A percentile compares a stretch with the other conserved stretches of the same genome.
These are phyloP conservation scores for Monilinia fructicola DNA, from an alignment of 2,329 filamentous ascomycete genomes.

Conservation along the genomic window DNA sequence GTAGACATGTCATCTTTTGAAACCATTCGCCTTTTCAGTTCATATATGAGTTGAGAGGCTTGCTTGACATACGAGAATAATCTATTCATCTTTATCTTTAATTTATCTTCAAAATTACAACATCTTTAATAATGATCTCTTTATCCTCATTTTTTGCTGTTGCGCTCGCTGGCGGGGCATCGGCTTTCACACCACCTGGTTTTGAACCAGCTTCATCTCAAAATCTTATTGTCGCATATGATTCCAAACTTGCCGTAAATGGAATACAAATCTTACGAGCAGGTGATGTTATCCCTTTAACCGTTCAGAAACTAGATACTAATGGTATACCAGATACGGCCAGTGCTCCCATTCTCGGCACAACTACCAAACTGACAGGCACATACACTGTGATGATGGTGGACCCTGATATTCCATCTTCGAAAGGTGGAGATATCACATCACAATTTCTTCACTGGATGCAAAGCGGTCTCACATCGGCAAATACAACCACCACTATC, in stretches of 20 bases:
- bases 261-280: constrained; percentile 34
- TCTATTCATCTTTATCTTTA: background rate
- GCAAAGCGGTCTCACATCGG: constrained; percentile 35
- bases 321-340: constrained; percentile 27
- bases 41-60: background rate
- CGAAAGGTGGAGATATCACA: constrained; percentile 28
- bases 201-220: constrained; percentile 33
- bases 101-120: background rate
- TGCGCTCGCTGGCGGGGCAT: constrained; percentile 34
- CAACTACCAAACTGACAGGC: constrained; percentile 29
- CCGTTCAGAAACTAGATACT: constrained; percentile 16
- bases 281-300: constrained; percentile 23
- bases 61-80: background rate
- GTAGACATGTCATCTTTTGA: background rate
- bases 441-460: constrained; percentile 38
- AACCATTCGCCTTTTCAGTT: background rate
- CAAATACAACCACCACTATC: constrained; percentile 31
- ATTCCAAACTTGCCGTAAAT: constrained; percentile 32
- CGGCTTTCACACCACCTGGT: constrained; percentile 35
- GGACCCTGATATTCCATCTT: constrained; percentile 36
- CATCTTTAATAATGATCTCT: constrained; percentile 30
- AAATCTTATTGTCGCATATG: constrained; percentile 35
- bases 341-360: constrained; percentile 32
- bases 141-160: constrained; percentile 28
- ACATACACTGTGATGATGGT: constrained; percentile 39